Evolutionary conservation across 305 asterid species (phyloP).

Genomic region (Fraxinus xanthoxyloides): DNA sequence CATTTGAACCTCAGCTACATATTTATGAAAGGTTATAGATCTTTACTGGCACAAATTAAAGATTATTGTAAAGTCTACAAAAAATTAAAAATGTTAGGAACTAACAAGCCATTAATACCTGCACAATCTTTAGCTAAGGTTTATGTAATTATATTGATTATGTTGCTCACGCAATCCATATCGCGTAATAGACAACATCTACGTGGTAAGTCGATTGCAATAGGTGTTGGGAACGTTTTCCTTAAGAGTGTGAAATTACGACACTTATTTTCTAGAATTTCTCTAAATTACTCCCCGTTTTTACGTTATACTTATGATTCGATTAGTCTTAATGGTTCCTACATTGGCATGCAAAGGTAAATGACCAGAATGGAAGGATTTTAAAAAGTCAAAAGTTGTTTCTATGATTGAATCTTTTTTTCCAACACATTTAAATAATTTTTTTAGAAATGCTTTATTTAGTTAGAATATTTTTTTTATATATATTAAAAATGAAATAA

Average conservation of each 20-base stretch:
- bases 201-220: background rate
- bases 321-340: background rate
- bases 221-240: background rate
- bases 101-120: background rate
- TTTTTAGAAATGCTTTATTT: too few relatives aligned
- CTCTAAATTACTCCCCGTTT: constrained; percentile 25
- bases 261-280: background rate
- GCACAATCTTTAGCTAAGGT: background rate
- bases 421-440: background rate
- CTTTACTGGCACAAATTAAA: too few relatives aligned
- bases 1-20: too few relatives aligned
- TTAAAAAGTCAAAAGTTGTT: too few relatives aligned
- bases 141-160: background rate
- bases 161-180: background rate
- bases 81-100: too few relatives aligned
- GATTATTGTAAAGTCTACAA: too few relatives aligned
- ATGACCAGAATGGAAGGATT: background rate
- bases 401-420: too few relatives aligned
- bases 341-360: background rate
- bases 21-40: too few relatives aligned
- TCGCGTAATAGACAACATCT: background rate
- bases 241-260: background rate
- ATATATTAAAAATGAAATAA: too few relatives aligned
- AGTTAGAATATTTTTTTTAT: too few relatives aligned
- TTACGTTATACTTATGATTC: background rate